Evolutionary conservation across 1,284 basidiomycete species (phyloP), one percentile per base, ranked within the genome.

Genomic region (Macrocybe sp.): DNA sequence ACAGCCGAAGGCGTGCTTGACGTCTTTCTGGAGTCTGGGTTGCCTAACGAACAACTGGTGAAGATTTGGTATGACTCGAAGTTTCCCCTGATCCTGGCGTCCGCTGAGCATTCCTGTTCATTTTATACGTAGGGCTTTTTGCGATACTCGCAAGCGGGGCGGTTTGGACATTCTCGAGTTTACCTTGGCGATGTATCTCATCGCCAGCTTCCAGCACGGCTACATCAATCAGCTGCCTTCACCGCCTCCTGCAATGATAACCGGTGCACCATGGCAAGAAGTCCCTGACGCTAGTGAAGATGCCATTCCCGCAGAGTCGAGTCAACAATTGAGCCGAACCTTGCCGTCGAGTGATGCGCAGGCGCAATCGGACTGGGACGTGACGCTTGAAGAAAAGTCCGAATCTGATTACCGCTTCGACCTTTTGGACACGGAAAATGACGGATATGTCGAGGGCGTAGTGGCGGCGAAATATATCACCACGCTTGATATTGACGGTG

Each of bases 141-240:
- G 64, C 11, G 65, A 68, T 49, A 61, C 54, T 7, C 55, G 54
- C 31, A 55, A 56, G 40, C 51, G 60, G 41, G 64, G 64, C 10
- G 56, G 56, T 9, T 57, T 70, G 2, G 64, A 66, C 41, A 59
- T 58, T 37, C 49, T 56, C 16, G 67, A 69, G 34, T 70, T 70
- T 48, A 59, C 65, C 6, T 52, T 69, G 32, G 68, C 63, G 37
- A 63, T 69, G 58, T 66, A 67, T 52, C 56, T 68, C 22, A 64
- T 70, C 11, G 59, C 65, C 38, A 61, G 59, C 12, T 47, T 65
- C 10, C 59, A 60, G 52, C 57, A 59, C 5, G 67, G 65, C 43
- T 57, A 60, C 32, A 56, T 69, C 1, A 52, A 54, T 28, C 50
- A 54, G 2, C 52, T 69, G 9, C 68, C 67, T 2, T 30, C 22